These are phyloP conservation scores for Paramecium sonneborni DNA, from an alignment of 73 alveolate genomes.

Conservation along the genomic window DNA sequence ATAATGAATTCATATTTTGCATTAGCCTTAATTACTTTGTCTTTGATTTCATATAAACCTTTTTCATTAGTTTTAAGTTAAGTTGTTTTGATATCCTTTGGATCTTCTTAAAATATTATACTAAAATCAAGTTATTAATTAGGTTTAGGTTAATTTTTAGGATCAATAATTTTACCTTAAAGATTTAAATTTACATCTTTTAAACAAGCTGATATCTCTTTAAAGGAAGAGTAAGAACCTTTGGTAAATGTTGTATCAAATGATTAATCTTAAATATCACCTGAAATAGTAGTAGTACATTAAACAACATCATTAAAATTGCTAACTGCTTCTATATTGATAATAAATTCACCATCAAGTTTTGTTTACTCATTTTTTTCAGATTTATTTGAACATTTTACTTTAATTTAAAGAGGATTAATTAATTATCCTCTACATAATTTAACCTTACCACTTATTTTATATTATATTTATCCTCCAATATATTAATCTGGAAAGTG, in stretches of 20 bases:
- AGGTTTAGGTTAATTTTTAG: neutral
- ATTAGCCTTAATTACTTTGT: neutral
- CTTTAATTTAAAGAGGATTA: neutral
- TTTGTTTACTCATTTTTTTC: neutral
- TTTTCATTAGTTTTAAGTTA: neutral
- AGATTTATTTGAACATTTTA: neutral
- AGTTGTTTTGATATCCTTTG: neutral
- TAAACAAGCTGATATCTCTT: neutral
- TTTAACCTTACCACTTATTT: neutral
- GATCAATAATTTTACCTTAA: neutral
- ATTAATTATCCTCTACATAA: conserved; percentile 4
- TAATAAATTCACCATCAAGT: neutral
- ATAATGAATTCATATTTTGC: neutral
- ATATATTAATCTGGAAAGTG: neutral
- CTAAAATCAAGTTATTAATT: neutral
- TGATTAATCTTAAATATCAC: neutral
- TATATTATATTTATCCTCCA: neutral
- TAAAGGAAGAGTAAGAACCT: neutral
- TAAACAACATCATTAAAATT: neutral
- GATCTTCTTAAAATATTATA: neutral
- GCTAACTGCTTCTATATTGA: neutral
- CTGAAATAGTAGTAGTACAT: neutral
- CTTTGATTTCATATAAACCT: neutral
- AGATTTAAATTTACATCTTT: neutral
- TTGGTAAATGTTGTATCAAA: neutral